phyloP scores from a whole-genome alignment of 306 rosid species.

The Corylus avellana region DNA sequence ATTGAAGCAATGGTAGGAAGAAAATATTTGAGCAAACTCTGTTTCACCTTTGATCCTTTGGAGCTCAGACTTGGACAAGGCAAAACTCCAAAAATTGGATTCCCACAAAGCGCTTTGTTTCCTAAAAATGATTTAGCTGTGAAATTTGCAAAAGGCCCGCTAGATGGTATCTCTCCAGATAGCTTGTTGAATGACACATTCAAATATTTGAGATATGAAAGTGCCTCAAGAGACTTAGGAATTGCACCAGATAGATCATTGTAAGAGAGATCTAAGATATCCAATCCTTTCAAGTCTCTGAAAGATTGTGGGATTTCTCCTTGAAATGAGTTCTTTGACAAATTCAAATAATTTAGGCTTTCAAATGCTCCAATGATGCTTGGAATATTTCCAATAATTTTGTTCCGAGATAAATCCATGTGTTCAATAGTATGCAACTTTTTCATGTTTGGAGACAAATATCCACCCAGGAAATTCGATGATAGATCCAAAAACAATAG shows the following conservation, averaged over 20 bases:
- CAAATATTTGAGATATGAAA: background rate
- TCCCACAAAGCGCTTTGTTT: background rate
- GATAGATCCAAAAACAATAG: background rate
- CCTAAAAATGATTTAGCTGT: background rate
- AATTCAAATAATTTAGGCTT: background rate
- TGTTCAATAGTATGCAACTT: accelerated
- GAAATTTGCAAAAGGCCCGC: slow-evolving; percentile 3
- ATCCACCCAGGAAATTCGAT: background rate
- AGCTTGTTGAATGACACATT: background rate
- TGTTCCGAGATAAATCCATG: background rate
- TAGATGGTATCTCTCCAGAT: background rate
- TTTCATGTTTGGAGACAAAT: background rate
- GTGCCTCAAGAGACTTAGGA: slow-evolving; percentile 8
- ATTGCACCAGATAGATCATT: background rate
- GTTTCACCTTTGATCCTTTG: background rate
- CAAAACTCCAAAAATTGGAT: background rate
- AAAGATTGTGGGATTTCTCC: background rate
- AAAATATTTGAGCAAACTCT: background rate
- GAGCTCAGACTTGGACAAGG: background rate
- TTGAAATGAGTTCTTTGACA: background rate
- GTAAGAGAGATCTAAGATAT: background rate
- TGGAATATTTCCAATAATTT: background rate
- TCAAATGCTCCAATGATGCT: background rate
- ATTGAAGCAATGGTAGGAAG: background rate
- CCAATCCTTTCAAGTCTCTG: background rate